Conservation (phyloP, 2,329 filamentous ascomycete species). For the Colletotrichum falcatum region DNA sequence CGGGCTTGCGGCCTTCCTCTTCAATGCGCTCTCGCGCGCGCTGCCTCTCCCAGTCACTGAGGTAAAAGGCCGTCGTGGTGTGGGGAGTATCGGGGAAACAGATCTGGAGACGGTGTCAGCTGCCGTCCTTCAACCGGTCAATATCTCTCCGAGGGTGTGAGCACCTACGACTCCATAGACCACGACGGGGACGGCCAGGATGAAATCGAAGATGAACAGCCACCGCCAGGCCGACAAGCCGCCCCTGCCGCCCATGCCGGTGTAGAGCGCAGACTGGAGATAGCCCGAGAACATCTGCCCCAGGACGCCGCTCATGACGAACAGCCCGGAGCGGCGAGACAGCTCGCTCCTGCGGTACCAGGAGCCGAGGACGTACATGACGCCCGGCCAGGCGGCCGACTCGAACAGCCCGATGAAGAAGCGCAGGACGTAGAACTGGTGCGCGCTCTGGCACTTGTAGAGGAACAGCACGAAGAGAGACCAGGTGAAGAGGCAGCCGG, state of each 20-base stretch:
- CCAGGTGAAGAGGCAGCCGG: conserved; percentile 53
- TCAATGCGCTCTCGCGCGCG: conserved; percentile 77
- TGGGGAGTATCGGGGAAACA: conserved; percentile 58
- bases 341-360: conserved; percentile 72
- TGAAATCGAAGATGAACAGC: conserved; percentile 55
- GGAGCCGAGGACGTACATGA: conserved; percentile 65
- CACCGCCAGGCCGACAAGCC: conserved; percentile 52
- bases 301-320: conserved; percentile 68
- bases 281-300: conserved; percentile 54
- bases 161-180: conserved; percentile 47
- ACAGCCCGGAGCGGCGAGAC: conserved; percentile 67
- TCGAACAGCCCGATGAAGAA: conserved; percentile 68
- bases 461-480: conserved; percentile 56
- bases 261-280: conserved; percentile 50
- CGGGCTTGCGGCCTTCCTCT: conserved; percentile 58
- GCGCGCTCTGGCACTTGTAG: conserved; percentile 53
- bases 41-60: conserved; percentile 67
- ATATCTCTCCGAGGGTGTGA: background rate
- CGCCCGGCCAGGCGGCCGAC: conserved; percentile 66
- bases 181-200: conserved; percentile 53
- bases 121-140: too few species aligned
- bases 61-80: conserved; percentile 55
- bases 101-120: conserved; percentile 1
- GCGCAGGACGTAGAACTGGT: conserved; percentile 60
- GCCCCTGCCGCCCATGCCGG: conserved; percentile 49